Evolutionary conservation across 768 basidiomycete species (phyloP).

Genomic region (Suillus occidentalis): DNA sequence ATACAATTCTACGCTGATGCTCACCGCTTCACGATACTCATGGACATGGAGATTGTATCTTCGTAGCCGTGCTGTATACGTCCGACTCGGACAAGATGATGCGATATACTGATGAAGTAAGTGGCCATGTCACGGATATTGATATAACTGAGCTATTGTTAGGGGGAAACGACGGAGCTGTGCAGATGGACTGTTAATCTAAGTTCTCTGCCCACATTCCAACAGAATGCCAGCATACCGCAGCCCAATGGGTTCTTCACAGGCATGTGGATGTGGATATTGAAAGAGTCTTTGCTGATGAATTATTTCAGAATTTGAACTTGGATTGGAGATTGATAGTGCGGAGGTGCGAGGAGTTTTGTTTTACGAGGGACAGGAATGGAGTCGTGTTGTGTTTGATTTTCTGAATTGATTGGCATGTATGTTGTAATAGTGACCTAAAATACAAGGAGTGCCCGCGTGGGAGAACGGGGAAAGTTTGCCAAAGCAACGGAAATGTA

Average conservation of each 20-base stretch:
- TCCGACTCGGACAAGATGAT: conserved; percentile 72
- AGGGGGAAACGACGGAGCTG: conserved; percentile 70
- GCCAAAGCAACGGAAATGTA: conserved; percentile 12
- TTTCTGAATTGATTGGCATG: conserved; percentile 38
- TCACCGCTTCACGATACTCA: conserved; percentile 14
- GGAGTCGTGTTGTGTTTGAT: conserved; percentile 72
- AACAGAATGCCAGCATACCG: conserved; percentile 60
- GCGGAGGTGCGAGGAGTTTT: conserved; percentile 84
- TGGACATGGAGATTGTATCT: conserved; percentile 58
- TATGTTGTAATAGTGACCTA: background rate
- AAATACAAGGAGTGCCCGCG: conserved; percentile 10
- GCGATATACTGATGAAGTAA: conserved; percentile 80
- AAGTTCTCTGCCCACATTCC: conserved; percentile 74
- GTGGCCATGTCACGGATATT: conserved; percentile 19
- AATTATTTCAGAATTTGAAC: conserved; percentile 65
- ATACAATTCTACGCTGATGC: conserved; percentile 7
- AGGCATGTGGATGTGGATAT: conserved; percentile 42
- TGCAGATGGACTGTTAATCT: conserved; percentile 91
- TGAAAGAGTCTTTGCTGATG: conserved; percentile 4
- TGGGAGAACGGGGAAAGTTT: conserved; percentile 11
- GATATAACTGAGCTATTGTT: conserved; percentile 23
- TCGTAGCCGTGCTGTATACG: conserved; percentile 81
- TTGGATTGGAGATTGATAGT: conserved; percentile 81
- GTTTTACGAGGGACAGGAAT: conserved; percentile 73
- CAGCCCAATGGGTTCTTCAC: conserved; percentile 73